Evolutionary conservation across 805 yeast species (phyloP).

Genomic region (Naumovozyma dairenensis): DNA sequence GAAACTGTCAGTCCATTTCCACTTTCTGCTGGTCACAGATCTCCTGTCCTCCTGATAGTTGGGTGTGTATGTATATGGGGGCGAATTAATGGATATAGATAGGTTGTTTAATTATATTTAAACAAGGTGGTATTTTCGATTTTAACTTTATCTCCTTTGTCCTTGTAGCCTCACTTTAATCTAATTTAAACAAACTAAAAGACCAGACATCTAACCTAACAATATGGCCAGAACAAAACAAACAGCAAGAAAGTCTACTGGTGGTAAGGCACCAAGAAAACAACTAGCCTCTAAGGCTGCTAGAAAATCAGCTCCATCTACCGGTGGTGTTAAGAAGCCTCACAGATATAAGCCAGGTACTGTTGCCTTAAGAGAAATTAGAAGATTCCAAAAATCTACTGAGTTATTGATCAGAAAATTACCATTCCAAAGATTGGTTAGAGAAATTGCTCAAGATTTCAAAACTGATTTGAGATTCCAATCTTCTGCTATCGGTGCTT

Average conservation of each 20-base stretch:
- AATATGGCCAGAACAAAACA: slow-evolving; percentile 93
- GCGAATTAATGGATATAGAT: too few relatives aligned
- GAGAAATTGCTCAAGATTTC: slow-evolving; percentile 93
- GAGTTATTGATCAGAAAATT: slow-evolving; percentile 90
- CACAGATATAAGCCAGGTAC: slow-evolving; percentile 98
- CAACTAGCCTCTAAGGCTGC: slow-evolving; percentile 89
- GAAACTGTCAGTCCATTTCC: too few relatives aligned
- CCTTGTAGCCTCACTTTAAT: too few relatives aligned
- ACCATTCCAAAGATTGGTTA: slow-evolving; percentile 94
- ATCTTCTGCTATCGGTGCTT: slow-evolving; percentile 93
- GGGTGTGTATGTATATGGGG: too few relatives aligned
- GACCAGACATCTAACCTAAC: too few relatives aligned
- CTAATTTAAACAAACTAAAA: too few relatives aligned
- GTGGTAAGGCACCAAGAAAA: slow-evolving; percentile 95
- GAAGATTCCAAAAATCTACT: slow-evolving; percentile 95
- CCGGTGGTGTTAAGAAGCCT: slow-evolving; percentile 90
- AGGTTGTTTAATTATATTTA: too few relatives aligned
- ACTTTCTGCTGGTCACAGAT: too few relatives aligned
- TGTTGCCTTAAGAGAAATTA: slow-evolving; percentile 91
- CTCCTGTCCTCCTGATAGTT: too few relatives aligned
- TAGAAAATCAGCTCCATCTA: slow-evolving; percentile 84
- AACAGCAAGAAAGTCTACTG: slow-evolving; percentile 90
- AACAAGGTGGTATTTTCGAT: too few relatives aligned
- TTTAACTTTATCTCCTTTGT: too few relatives aligned
- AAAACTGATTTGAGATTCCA: slow-evolving; percentile 92